Evolutionary conservation across 306 rosid genomes (phyloP), one percentile per base, ranked within the genome.

Genomic region (Pueraria montana): DNA sequence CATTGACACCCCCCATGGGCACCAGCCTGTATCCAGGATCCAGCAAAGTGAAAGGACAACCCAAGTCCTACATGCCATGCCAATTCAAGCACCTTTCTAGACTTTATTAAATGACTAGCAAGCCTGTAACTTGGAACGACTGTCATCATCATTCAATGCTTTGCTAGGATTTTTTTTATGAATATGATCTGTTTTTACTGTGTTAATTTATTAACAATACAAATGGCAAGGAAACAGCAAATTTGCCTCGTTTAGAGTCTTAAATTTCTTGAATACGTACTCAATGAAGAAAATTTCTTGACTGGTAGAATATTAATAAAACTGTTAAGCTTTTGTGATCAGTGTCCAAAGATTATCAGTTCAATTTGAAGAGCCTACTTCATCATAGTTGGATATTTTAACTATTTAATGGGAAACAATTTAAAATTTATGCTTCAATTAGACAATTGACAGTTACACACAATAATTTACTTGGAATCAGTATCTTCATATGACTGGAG

Each of bases 81-180:
- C 53, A 48, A 56, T n/a, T n/a, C n/a, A n/a, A n/a, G n/a, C n/a
- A n/a, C n/a, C n/a, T n/a, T n/a, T n/a, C n/a, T n/a, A n/a, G n/a
- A n/a, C n/a, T n/a, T n/a, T n/a, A n/a, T n/a, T n/a, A n/a, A n/a
- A n/a, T n/a, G n/a, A n/a, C n/a, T 23, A 66, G 55, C 27, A 34
- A 76, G 32, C 21, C 12, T 21, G 45, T 69, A 58, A 56, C 78
- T 62, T 40, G 61, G 80, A 62, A 59, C 10, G 43, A 16, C 26
- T 34, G 9, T 65, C 11, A 30, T 5, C 76, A 50, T 46, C 52
- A 83, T n/a, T n/a, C 64, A 69, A 69, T 26, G 48, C 66, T 58
- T 46, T 0, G 17, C 16, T 7, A 32, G 64, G n/a, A 30, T 14
- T 14, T 14, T 14, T 14, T 62, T 14, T 64, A 32, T 59, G 34